Conservation (phyloP, 306 rosid genomes). For the Erythrophleum fordii region DNA sequence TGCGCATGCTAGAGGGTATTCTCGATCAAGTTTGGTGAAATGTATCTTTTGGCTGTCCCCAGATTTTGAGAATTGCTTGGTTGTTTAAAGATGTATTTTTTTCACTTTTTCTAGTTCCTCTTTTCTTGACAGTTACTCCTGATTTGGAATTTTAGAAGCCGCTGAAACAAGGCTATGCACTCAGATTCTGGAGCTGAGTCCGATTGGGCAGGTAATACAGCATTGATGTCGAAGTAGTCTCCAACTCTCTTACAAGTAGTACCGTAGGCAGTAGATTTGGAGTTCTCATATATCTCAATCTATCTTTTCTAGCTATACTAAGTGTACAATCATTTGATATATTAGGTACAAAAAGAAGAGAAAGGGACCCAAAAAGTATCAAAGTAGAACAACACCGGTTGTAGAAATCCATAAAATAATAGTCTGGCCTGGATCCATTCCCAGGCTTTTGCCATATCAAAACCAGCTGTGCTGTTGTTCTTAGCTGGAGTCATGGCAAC, state of each 20-base stretch:
- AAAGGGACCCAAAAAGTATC: slow-evolving; percentile 30
- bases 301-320: background rate
- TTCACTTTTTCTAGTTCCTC: slow-evolving; percentile 28
- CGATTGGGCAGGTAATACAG: slow-evolving; percentile 42
- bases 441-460: slow-evolving; percentile 59
- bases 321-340: slow-evolving; percentile 22
- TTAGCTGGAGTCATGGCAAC: slow-evolving; percentile 84
- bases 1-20: slow-evolving; percentile 12
- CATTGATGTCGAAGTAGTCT: slow-evolving; percentile 11
- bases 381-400: slow-evolving; percentile 31
- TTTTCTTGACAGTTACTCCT: slow-evolving; percentile 32
- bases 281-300: slow-evolving; percentile 20
- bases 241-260: slow-evolving; percentile 7
- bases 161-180: slow-evolving; percentile 22
- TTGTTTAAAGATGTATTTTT: slow-evolving; percentile 1
- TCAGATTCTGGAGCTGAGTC: slow-evolving; percentile 36
- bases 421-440: slow-evolving; percentile 76
- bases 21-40: background rate
- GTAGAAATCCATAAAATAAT: slow-evolving; percentile 37
- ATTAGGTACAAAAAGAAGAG: slow-evolving; percentile 48
- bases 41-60: slow-evolving; percentile 21
- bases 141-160: slow-evolving; percentile 41
- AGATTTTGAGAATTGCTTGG: slow-evolving; percentile 12
- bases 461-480: slow-evolving; percentile 61
- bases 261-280: slow-evolving; percentile 16